Base-by-base conservation (phyloP, 306 rosid genomes). In the Senna siamea region DNA sequence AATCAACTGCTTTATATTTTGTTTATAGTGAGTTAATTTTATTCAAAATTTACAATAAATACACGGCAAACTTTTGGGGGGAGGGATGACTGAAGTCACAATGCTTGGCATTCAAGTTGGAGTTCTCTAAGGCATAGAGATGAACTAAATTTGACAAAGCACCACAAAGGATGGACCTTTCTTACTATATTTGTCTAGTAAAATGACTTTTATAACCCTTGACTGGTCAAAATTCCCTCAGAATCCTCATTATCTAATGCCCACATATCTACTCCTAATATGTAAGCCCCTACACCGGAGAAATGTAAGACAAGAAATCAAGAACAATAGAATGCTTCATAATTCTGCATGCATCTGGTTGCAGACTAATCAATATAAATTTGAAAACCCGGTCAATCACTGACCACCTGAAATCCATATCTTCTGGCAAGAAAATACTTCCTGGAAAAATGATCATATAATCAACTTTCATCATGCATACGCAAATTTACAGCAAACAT, bases 11-110 rank as follows among this genome's bases (percentile, higher is more conserved):
- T 43, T 7, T 52, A 41, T 35, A 51, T 30, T 51, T 59, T 32
- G 37, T n/a, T 40, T 73, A 74, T 47, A n/a, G 6, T 53, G 62
- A n/a, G 20, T 48, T 18, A 46, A 60, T 47, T 43, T 69, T 41
- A 59, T 59, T 56, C 40, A 70, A 70, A 76, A 26, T 61, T 41
- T 53, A 53, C 62, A 61, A 52, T 51, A 73, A 74, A 60, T 46
- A 2, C 30, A 17, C 43, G 2, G 10, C 28, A 13, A 64, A 10
- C 15, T 50, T 50, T 50, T 50, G 22, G 9, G 22, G 55, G 10
- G 9, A n/a, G 55, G 55, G 55, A 17, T 9, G 15, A 15, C 15
- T 17, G 9, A 17, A 50, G 55, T 50, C n/a, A n/a, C 3, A 6
- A 17, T n/a, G 22, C 55, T 50, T 50, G 2, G 17, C 51, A 23